phyloP scores from a whole-genome alignment of 108 stramenopile species.

The Pseudonitzschia pungens region DNA sequence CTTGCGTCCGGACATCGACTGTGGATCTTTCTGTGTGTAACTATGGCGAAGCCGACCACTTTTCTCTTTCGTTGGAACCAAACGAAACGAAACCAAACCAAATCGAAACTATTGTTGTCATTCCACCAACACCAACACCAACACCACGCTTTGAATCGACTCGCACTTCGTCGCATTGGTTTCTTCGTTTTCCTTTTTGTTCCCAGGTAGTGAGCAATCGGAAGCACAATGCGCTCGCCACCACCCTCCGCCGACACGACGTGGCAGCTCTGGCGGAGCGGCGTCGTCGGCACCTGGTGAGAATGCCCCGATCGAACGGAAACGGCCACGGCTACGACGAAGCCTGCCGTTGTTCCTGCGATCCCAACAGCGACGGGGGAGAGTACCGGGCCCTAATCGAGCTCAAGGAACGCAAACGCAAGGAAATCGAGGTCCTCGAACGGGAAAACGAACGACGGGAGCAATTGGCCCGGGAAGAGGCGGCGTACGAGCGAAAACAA shows the following conservation, averaged over 20 bases:
- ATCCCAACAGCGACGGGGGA: slow-evolving; percentile 79
- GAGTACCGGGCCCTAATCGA: slow-evolving; percentile 68
- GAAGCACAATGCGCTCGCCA: slow-evolving; percentile 48
- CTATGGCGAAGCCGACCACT: too few relatives aligned
- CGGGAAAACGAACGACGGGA: slow-evolving; percentile 12
- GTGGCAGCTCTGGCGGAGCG: slow-evolving; percentile 70
- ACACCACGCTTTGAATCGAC: too few relatives aligned
- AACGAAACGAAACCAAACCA: too few relatives aligned
- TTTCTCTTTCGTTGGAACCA: too few relatives aligned
- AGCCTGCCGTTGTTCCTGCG: slow-evolving; percentile 84
- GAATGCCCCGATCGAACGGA: too few relatives aligned
- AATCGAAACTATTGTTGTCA: too few relatives aligned
- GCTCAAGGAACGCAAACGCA: slow-evolving; percentile 18
- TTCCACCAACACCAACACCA: too few relatives aligned
- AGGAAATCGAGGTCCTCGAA: slow-evolving; percentile 1
- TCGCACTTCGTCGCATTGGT: too few relatives aligned
- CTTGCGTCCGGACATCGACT: too few relatives aligned
- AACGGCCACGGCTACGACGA: slow-evolving; percentile 11
- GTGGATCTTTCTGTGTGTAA: background rate
- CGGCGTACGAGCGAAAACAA: slow-evolving; percentile 3
- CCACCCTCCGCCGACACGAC: slow-evolving; percentile 71
- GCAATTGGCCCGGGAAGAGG: slow-evolving; percentile 8
- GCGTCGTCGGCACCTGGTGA: slow-evolving; percentile 58
- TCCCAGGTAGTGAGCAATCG: slow-evolving; percentile 66
- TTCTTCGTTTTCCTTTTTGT: background rate